These are phyloP conservation scores for Penicillium sp. DNA, from an alignment of 2,329 filamentous ascomycete genomes.

Conservation along the genomic window DNA sequence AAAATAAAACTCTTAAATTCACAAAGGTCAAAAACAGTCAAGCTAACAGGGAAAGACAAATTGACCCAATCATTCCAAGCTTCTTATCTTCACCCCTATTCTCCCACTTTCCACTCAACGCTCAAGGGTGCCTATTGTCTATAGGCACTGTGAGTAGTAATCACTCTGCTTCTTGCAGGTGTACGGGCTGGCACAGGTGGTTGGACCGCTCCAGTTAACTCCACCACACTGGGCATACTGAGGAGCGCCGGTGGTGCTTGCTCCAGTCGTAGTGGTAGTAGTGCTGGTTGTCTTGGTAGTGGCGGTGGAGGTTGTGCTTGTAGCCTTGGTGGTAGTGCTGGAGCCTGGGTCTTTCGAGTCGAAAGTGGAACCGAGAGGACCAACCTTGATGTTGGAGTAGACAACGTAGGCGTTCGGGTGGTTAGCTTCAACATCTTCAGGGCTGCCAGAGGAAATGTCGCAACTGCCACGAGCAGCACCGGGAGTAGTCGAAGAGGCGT, in stretches of 20 bases:
- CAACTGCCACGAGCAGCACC: constrained; percentile 57
- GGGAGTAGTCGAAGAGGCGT: constrained; percentile 39
- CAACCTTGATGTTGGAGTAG: constrained; percentile 60
- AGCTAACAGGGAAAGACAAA: not conserved
- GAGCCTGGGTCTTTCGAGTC: constrained; percentile 4
- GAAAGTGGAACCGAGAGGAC: constrained; percentile 55
- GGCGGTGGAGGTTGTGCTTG: not conserved
- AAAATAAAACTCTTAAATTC: not conserved
- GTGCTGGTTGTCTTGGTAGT: constrained; percentile 12
- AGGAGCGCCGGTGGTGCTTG: constrained; percentile 17
- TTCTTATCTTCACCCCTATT: not conserved
- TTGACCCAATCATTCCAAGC: not conserved
- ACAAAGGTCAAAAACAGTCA: not conserved
- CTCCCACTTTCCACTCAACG: not conserved
- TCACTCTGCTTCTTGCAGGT: constrained; percentile 34
- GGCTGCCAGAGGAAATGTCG: constrained; percentile 51
- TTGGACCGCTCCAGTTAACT: constrained; percentile 33
- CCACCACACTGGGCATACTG: constrained; percentile 37
- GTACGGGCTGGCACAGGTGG: constrained; percentile 32
- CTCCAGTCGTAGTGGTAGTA: constrained; percentile 7
- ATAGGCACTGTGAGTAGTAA: constrained; percentile 42
- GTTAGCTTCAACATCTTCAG: constrained; percentile 49
- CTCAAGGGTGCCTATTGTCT: not conserved
- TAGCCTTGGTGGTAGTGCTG: constrained; percentile 4
- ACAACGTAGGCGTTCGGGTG: constrained; percentile 50